Base-by-base conservation (phyloP, 192 early-diverging fungal species). In the Coemansia sp. region DNA sequence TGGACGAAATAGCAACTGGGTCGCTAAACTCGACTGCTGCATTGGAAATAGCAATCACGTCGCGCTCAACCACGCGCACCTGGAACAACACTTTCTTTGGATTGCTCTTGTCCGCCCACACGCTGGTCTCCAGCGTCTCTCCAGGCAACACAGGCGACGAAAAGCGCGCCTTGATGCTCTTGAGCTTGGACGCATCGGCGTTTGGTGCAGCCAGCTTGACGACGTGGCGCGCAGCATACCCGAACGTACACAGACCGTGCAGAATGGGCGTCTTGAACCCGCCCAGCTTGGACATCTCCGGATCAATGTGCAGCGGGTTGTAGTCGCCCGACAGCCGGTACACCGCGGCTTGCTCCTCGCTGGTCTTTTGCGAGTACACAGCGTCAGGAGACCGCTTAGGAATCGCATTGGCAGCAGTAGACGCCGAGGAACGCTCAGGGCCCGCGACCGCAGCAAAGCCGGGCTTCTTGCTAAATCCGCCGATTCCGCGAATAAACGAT, bases 241-340 rank as follows among this genome's bases (percentile, higher is more conserved):
- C 96, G 75, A 93, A 94, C 9, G 91, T 86, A 85, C 92, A 95
- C 65, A 99, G 85, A 32, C 96, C 96, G 71, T 99, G 98, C 45
- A 98, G 84, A 70, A 99, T 98, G 3, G 97, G 97, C 11, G 91
- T 89, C 39, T 98, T 91, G 77, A 98, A 99, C 17, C 96, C 96
- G 57, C 94, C 97, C 57, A 97, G 85, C 41, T 86, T 85, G 38
- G 92, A 88, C 94, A 98, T 95, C 25, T 87, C 82, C 2, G 97
- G 96, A 77, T 98, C 96, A 69, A 99, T 92, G 73, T 99, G 97
- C 64, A 99, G 84, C 65, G 97, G 97, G 79, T 99, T 99, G 78
- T 76, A 90, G 83, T 99, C 97, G 63, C 96, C 97, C 8, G 87
- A 88, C 60, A 98, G 83, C 48, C 94, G 94, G 86, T 99, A 99